Base-by-base conservation (phyloP, 257 asterid species). In the Capsicum rhomboideum region DNA sequence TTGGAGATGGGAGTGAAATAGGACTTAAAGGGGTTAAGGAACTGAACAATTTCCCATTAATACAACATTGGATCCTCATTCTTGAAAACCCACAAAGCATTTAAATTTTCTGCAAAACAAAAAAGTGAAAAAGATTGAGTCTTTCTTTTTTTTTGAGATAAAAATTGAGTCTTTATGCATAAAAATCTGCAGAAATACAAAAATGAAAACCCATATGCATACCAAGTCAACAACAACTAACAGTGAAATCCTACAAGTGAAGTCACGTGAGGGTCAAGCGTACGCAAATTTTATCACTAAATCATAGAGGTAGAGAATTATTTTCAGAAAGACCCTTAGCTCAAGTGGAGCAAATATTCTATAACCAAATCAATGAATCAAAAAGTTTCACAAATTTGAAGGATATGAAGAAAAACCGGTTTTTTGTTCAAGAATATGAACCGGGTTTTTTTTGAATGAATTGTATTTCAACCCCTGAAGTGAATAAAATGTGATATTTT, bases 1-100 rank as follows among this genome's bases (percentile, higher is more conserved):
- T 89, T 16, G 91, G 91, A 49, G 89, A 87, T 46, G 99, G 98
- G 86, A 90, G 94, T 59, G 86, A 86, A 84, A 89, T 64, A 14
- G 91, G 88, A 63, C 87, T 84, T 75, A 89, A 89, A 74, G 87
- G 86, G 64, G 90, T 82, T 29, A 89, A 88, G 83, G 90, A 90
- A 34, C 69, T 88, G 79, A 84, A 77, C 83, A 83, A 82, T 82
- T 88, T 85, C 56, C 87, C 82, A 77, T 79, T 83, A 81, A 85
- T 86, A 83, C 90, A 83, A 82, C 93, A 89, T 28, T 88, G 82
- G 16, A 89, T 81, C 86, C 88, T 87, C 98, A 94, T 94, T 85
- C 86, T 88, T 69, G 78, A 69, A 69, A 37, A 37, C 53, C 78
- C 78, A 69, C 53, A 34, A 34, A 69, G 78, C 78, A 69, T 69